These are phyloP conservation scores for Cryptococcus sp. DNA, from an alignment of 1,284 basidiomycete species.

Conservation along the genomic window DNA sequence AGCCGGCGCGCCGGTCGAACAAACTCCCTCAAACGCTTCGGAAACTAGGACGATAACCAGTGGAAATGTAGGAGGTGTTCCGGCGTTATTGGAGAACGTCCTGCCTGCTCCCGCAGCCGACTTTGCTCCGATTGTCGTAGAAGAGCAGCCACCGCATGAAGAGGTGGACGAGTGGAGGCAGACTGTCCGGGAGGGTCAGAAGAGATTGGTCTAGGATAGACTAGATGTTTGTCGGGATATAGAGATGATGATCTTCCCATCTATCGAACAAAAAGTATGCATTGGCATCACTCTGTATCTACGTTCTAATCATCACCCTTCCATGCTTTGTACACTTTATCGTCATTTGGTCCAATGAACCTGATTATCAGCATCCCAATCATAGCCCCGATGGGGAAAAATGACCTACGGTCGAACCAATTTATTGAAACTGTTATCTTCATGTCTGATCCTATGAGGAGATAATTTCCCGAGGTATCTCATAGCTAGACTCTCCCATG, in stretches of 20 bases:
- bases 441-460: slow-evolving; percentile 33
- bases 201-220: slow-evolving; percentile 20
- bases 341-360: slow-evolving; percentile 36
- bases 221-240: too few relatives aligned
- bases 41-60: not conserved
- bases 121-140: slow-evolving; percentile 11
- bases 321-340: slow-evolving; percentile 26
- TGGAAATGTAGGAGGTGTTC: not conserved
- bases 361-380: slow-evolving; percentile 2
- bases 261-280: too few relatives aligned
- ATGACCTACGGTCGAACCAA: slow-evolving; percentile 42
- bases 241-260: too few relatives aligned
- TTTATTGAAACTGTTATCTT: slow-evolving; percentile 45
- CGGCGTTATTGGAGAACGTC: not conserved
- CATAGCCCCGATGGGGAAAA: not conserved
- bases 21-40: not conserved
- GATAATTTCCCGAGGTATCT: slow-evolving; percentile 37
- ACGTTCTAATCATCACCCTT: slow-evolving; percentile 5
- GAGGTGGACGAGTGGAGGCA: slow-evolving; percentile 15
- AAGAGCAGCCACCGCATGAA: slow-evolving; percentile 3
- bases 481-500: slow-evolving; percentile 50
- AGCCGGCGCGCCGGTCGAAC: slow-evolving; percentile 4
- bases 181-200: slow-evolving; percentile 15
- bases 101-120: slow-evolving; percentile 6
- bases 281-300: too few relatives aligned